A percentile compares a stretch with the other conserved stretches of the same genome.
Conservation (phyloP, 176 grass and related monocot genomes). For the Lolium rigidum region DNA sequence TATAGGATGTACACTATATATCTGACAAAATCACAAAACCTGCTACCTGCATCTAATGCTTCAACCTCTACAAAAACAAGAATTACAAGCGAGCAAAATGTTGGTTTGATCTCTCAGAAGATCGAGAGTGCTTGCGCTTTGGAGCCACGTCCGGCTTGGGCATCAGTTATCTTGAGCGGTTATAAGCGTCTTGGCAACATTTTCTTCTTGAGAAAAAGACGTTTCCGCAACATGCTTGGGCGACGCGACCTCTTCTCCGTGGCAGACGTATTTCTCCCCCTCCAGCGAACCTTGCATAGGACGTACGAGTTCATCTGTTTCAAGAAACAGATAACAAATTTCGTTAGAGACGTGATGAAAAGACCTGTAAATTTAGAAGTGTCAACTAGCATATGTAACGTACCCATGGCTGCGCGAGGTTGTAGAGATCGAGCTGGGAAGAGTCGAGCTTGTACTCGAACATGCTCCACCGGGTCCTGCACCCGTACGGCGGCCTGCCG, state of each 20-base stretch:
- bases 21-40: not conserved
- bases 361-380: too few species aligned
- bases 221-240: not conserved
- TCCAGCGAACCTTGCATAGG: constrained; percentile 33
- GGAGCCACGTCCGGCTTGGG: too few species aligned
- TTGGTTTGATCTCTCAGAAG: not conserved
- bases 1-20: not conserved
- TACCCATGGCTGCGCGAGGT: constrained; percentile 16
- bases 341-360: not conserved
- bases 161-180: too few species aligned
- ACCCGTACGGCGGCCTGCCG: constrained; percentile 29
- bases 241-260: not conserved
- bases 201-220: not conserved
- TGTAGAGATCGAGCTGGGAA: not conserved
- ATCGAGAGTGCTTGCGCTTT: not conserved
- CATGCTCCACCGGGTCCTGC: constrained; percentile 36
- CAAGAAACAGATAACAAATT: not conserved
- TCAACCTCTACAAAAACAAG: not conserved
- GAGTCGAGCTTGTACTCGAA: constrained; percentile 32
- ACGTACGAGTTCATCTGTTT: constrained; percentile 39
- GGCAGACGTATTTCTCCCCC: not conserved
- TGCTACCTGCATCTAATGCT: not conserved
- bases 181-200: not conserved
- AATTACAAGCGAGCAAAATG: not conserved
- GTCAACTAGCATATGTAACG: not conserved